A percentile compares a stretch with the other conserved stretches of the same genome.
These are phyloP conservation scores for Globisporangium iwayamae DNA, from an alignment of 352 stramenopile species.

Conservation along the genomic window DNA sequence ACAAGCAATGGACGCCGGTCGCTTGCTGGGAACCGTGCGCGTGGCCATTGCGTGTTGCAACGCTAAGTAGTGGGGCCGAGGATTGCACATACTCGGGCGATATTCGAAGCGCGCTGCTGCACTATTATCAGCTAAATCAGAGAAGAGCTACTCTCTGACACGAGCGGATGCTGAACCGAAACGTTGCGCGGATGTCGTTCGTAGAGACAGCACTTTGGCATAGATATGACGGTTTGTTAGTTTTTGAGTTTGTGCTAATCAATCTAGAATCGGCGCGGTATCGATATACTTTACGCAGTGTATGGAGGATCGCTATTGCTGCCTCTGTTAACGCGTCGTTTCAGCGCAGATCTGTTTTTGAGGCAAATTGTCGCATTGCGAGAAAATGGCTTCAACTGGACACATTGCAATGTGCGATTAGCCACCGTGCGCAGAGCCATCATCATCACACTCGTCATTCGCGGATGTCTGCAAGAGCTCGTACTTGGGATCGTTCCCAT, in stretches of 20 bases:
- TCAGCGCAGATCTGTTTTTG: slow-evolving; percentile 9
- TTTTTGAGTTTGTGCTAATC: neutral
- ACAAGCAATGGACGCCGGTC: neutral
- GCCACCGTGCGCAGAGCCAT: no score
- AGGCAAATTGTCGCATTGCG: neutral
- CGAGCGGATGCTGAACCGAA: slow-evolving; percentile 2
- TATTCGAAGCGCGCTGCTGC: neutral
- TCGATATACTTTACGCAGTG: neutral
- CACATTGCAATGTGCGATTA: neutral
- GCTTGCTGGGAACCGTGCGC: neutral
- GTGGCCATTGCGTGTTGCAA: neutral
- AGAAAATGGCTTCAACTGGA: slow-evolving; percentile 19
- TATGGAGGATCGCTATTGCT: neutral
- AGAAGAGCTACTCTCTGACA: neutral
- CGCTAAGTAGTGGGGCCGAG: neutral
- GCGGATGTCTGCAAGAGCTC: no score
- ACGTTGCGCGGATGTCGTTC: neutral
- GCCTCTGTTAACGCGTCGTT: slow-evolving; percentile 3
- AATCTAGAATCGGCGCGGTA: neutral
- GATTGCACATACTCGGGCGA: neutral
- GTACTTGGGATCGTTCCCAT: no score
- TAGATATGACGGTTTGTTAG: neutral
- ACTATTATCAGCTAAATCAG: slow-evolving; percentile 1
- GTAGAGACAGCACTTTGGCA: neutral
- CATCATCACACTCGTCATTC: no score